Base-by-base conservation (phyloP, 345 rosid genomes). In the Pistacia vera region DNA sequence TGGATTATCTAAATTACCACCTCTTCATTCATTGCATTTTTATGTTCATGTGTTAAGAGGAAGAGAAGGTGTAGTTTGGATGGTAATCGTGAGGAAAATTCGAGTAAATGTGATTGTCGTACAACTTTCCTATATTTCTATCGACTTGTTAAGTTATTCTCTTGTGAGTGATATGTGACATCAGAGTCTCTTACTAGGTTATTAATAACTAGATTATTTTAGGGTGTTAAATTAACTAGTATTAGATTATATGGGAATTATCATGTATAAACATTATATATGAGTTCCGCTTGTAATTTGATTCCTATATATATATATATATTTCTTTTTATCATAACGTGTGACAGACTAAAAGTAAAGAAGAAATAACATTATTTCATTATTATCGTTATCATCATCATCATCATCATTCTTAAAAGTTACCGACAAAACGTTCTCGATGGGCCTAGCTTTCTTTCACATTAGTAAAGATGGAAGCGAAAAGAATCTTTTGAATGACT, bases 401-500 rank as follows among this genome's bases (percentile, higher is more conserved):
- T 72, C 44, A 72, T 63, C 22, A 52, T 74, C 9, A 13, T 2
- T 54, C 33, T 20, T 16, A 20, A n/a, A 74, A 20, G 63, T 56
- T 63, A 54, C 2, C 25, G 61, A 73, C 77, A 63, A 63, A 35
- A 35, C 12, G 17, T 36, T 54, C 16, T 13, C 54, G 63, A 52
- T 16, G 13, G 77, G 16, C 77, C 70, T 54, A 63, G 35, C 62
- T 35, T 51, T 51, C 13, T 16, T 22, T 10, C 36, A 46, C n/a
- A 38, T 22, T 65, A 20, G 41, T 16, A 11, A 55, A 41, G 52
- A 52, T 33, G 36, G 17, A 63, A 49, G 13, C 38, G 16, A 22
- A 13, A 64, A 74, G 11, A 54, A 64, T 74, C 77, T 74, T 63
- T 38, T 74, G 64, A 74, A 65, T 22, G 56, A 54, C 71, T 38